A percentile compares a stretch with the other conserved stretches of the same genome.
phyloP scores from a whole-genome alignment of 352 stramenopile genomes.

The Globisporangium recalcitrans region DNA sequence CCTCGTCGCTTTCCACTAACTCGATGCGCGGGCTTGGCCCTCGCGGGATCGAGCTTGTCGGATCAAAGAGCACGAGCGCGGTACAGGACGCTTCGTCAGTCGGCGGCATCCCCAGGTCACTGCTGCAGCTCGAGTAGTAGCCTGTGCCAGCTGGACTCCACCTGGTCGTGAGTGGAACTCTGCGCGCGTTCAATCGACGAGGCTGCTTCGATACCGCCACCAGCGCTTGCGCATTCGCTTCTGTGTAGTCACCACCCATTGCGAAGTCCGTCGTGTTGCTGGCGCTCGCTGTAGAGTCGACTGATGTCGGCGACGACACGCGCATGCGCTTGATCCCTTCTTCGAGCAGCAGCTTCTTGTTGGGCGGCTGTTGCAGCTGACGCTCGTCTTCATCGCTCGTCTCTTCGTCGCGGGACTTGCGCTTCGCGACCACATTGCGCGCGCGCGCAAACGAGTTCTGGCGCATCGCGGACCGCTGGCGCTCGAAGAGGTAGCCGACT shows the following conservation, averaged over 20 bases:
- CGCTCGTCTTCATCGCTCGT: conserved; percentile 14
- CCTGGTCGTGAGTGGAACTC: not conserved
- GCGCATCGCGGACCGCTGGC: conserved; percentile 28
- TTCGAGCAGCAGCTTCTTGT: conserved; percentile 37
- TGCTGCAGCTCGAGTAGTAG: conserved; percentile 1
- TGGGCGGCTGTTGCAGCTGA: conserved; percentile 11
- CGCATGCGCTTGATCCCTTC: conserved; percentile 72
- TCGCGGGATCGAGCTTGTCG: conserved; percentile 26
- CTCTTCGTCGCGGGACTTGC: conserved; percentile 24
- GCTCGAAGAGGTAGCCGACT: conserved; percentile 38
- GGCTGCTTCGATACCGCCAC: conserved; percentile 4
- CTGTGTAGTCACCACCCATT: conserved; percentile 1
- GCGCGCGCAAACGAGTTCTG: conserved; percentile 47
- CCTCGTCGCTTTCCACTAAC: conserved; percentile 46
- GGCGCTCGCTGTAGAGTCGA: conserved; percentile 5
- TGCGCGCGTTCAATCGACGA: not conserved
- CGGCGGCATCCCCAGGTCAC: conserved; percentile 15
- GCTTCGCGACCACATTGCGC: conserved; percentile 33
- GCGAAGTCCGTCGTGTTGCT: conserved; percentile 34
- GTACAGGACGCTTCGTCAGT: conserved; percentile 31
- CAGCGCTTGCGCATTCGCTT: not conserved
- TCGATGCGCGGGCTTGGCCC: conserved; percentile 32
- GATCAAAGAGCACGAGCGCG: conserved; percentile 59
- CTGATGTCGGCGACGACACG: conserved; percentile 38
- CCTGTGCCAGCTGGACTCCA: conserved; percentile 1